Evolutionary conservation across 2,329 filamentous ascomycete genomes (phyloP).

Genomic region (Ophiostoma quercus): DNA sequence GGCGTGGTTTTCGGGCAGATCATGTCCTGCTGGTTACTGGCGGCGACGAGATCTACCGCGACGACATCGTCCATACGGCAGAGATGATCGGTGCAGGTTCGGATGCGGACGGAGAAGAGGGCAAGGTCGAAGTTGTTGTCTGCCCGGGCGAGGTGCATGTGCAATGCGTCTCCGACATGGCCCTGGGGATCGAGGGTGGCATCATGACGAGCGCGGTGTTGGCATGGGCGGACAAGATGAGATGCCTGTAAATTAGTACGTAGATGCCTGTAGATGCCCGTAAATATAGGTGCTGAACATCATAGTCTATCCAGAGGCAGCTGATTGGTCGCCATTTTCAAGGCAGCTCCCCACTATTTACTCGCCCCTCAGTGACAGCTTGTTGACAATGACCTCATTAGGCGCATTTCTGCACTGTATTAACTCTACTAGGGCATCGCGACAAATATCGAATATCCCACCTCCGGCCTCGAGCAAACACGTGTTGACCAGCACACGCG

Average conservation of each 20-base stretch:
- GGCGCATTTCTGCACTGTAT: slow-evolving; percentile 18
- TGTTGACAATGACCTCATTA: slow-evolving; percentile 25
- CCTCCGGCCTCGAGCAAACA: slow-evolving; percentile 4
- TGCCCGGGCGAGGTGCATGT: slow-evolving; percentile 27
- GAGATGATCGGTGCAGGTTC: slow-evolving; percentile 24
- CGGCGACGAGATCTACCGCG: slow-evolving; percentile 26
- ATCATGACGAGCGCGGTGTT: slow-evolving; percentile 14
- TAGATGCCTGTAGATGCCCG: background rate
- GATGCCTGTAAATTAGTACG: background rate
- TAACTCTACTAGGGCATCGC: background rate
- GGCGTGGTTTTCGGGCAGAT: slow-evolving; percentile 24
- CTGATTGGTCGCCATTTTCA: slow-evolving; percentile 17
- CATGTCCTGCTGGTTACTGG: slow-evolving; percentile 25
- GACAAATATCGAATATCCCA: background rate
- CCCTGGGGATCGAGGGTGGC: slow-evolving; percentile 23
- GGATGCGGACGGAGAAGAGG: background rate
- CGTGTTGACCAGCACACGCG: background rate
- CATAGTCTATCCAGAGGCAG: background rate
- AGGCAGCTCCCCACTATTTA: slow-evolving; percentile 9
- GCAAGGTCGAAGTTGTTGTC: slow-evolving; percentile 23
- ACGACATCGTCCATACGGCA: slow-evolving; percentile 25
- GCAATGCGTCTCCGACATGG: slow-evolving; percentile 23
- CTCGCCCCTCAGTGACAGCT: slow-evolving; percentile 12
- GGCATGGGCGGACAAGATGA: slow-evolving; percentile 14
- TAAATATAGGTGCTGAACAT: background rate